These are phyloP conservation scores for Colletotrichum somersetense DNA, from an alignment of 2,329 filamentous ascomycete species.

Conservation along the genomic window DNA sequence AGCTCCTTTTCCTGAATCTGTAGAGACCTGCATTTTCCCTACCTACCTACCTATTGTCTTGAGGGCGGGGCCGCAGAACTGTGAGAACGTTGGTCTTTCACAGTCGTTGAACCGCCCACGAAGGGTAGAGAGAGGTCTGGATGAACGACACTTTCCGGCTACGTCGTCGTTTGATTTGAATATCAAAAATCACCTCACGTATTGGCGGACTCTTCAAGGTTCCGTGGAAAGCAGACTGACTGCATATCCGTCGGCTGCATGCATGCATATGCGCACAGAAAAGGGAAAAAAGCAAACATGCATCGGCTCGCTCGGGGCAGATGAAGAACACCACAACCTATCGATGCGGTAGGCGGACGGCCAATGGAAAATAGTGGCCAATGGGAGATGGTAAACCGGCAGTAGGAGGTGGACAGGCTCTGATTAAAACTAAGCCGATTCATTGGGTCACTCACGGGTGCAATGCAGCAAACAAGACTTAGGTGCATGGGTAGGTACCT, in stretches of 20 bases:
- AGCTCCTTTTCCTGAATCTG: conserved; percentile 4
- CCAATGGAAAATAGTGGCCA: not conserved
- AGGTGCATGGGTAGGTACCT: not conserved
- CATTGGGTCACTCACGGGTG: not conserved
- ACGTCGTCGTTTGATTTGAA: not conserved
- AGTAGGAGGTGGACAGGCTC: not conserved
- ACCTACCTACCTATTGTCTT: too few species aligned
- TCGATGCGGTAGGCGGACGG: not conserved
- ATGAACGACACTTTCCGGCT: not conserved
- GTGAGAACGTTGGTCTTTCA: not conserved
- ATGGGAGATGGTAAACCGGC: not conserved
- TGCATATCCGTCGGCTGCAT: conserved; percentile 9
- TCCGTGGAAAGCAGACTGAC: conserved; percentile 7
- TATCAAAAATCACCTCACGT: not conserved
- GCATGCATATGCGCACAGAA: not conserved
- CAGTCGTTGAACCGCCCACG: not conserved
- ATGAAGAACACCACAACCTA: too few species aligned
- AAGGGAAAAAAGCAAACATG: conserved; percentile 4
- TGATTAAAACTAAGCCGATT: not conserved
- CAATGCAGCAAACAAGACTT: not conserved
- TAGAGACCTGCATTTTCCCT: too few species aligned
- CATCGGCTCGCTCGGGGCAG: conserved; percentile 23
- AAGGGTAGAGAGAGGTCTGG: too few species aligned
- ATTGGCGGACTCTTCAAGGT: conserved; percentile 18
- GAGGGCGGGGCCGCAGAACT: not conserved